These are phyloP conservation scores for Amoebophrya sp. DNA, from an alignment of 169 alveolate species.

Conservation along the genomic window DNA sequence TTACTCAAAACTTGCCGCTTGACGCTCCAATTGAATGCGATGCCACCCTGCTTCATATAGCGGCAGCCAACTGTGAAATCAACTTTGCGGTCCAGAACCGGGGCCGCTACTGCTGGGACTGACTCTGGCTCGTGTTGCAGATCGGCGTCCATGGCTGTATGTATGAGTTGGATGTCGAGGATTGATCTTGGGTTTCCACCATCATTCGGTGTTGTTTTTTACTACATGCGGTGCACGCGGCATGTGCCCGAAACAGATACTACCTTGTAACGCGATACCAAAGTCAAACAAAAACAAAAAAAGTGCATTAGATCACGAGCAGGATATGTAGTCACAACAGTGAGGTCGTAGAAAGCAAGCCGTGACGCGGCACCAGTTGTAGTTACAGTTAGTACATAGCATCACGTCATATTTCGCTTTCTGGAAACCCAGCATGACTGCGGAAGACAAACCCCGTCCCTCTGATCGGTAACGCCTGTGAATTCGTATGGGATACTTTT, in stretches of 20 bases:
- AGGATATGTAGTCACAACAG: no score
- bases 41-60: background rate
- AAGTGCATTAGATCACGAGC: no score
- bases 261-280: no score
- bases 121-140: constrained; percentile 30
- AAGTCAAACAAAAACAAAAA: no score
- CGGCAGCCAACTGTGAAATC: constrained; percentile 31
- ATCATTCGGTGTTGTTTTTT: no score
- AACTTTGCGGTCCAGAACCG: background rate
- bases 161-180: background rate
- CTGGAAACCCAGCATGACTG: constrained; percentile 25
- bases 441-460: constrained; percentile 29
- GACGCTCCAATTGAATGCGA: background rate
- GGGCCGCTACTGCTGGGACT: constrained; percentile 28
- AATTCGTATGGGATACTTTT: background rate
- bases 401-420: constrained; percentile 10
- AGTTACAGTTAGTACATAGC: background rate
- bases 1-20: background rate
- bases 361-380: background rate
- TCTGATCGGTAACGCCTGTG: background rate
- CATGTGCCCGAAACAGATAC: no score
- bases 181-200: no score
- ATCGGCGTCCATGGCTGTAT: constrained; percentile 28
- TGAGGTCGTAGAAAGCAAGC: no score
- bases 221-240: no score